Conservation (phyloP, 2,329 filamentous ascomycete genomes). For the Trichoderma lentiforme region DNA sequence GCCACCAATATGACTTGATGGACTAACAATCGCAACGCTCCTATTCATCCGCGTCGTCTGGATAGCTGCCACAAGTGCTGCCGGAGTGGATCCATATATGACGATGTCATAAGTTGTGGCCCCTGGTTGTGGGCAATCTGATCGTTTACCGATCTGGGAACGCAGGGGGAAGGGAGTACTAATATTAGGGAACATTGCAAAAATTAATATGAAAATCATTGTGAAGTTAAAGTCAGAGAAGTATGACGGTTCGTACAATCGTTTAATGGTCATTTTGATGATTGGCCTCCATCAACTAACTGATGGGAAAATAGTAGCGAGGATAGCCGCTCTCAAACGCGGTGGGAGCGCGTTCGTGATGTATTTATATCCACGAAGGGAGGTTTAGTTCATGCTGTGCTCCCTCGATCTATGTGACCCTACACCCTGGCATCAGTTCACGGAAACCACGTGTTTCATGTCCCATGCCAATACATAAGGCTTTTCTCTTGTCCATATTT, state of each 20-base stretch:
- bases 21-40: slow-evolving; percentile 18
- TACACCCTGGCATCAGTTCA: neutral
- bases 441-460: neutral
- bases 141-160: neutral
- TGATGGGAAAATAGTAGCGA: neutral
- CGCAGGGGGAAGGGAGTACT: neutral
- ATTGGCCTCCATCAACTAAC: neutral
- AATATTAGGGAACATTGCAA: neutral
- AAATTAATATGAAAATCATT: neutral
- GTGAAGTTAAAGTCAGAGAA: neutral
- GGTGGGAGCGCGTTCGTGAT: neutral
- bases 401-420: neutral
- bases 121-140: neutral
- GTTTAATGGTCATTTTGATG: neutral
- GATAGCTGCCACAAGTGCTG: slow-evolving; percentile 20
- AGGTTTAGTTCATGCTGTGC: neutral
- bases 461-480: neutral
- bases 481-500: neutral
- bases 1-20: slow-evolving; percentile 19
- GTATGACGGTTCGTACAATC: neutral
- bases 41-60: slow-evolving; percentile 21
- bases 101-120: slow-evolving; percentile 18
- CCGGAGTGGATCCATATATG: slow-evolving; percentile 23
- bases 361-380: neutral
- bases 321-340: neutral